A percentile compares a stretch with the other conserved stretches of the same genome.
Evolutionary conservation across 306 rosid species (phyloP).

Genomic region (Ormosia semicastrata): DNA sequence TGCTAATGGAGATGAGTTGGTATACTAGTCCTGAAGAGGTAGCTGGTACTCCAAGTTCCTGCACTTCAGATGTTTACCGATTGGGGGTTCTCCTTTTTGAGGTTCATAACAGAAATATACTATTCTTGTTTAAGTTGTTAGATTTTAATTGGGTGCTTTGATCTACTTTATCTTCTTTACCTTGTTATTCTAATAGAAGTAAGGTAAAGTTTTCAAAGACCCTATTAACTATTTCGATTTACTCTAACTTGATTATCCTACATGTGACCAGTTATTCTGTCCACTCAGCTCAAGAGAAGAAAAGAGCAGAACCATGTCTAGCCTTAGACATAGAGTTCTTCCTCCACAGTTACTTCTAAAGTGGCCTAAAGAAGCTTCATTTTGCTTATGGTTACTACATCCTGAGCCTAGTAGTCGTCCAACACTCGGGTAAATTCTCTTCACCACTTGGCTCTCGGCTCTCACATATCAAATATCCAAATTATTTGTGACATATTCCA

Average conservation of each 20-base stretch:
- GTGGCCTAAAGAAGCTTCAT: conserved; percentile 98
- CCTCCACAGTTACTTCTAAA: conserved; percentile 95
- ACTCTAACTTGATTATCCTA: conserved; percentile 37
- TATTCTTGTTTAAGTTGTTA: conserved; percentile 4
- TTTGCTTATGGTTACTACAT: conserved; percentile 93
- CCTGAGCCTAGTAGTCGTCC: conserved; percentile 93
- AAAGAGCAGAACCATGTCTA: conserved; percentile 84
- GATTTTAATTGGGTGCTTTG: conserved; percentile 21
- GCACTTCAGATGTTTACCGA: conserved; percentile 85
- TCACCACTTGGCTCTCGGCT: conserved; percentile 5
- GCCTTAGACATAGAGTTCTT: conserved; percentile 94
- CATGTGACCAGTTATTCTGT: conserved; percentile 81
- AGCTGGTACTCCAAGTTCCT: conserved; percentile 54
- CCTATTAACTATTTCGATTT: conserved; percentile 13
- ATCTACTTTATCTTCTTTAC: conserved; percentile 25
- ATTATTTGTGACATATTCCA: not conserved
- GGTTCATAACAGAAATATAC: conserved; percentile 41
- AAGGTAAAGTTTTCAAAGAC: conserved; percentile 5
- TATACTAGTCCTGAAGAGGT: conserved; percentile 89
- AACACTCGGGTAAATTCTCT: conserved; percentile 60
- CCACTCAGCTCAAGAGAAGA: conserved; percentile 85
- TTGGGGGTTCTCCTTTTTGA: conserved; percentile 96
- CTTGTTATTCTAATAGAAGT: not conserved
- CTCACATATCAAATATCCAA: not conserved
- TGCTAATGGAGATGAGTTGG: conserved; percentile 85